Percentiles rank a stretch among this genome's conserved stretches.
Evolutionary conservation across 129 eudicot species (phyloP).

Genomic region (Pittosporum tobira): DNA sequence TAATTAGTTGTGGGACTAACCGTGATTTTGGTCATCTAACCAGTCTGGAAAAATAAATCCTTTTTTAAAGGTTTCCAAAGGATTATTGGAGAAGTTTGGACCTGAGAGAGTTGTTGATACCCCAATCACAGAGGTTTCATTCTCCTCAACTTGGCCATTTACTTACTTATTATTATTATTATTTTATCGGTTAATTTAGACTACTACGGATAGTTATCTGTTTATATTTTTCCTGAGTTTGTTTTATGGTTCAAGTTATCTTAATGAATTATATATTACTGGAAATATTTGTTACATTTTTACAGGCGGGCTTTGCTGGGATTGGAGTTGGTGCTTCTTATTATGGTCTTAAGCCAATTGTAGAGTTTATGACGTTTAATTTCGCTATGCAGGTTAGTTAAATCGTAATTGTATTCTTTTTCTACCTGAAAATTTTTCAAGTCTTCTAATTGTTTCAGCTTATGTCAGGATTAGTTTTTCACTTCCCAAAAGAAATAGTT

Average conservation of each 20-base stretch:
- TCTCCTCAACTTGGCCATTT: background rate
- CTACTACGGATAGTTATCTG: too few relatives aligned
- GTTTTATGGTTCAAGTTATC: too few relatives aligned
- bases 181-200: too few relatives aligned
- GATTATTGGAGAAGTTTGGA: constrained; percentile 69
- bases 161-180: too few relatives aligned
- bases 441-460: background rate
- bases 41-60: background rate
- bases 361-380: constrained; percentile 87
- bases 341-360: constrained; percentile 57
- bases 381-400: constrained; percentile 79
- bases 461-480: background rate
- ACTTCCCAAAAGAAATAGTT: background rate
- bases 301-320: constrained; percentile 85
- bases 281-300: constrained; percentile 1
- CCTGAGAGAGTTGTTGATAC: constrained; percentile 81
- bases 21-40: constrained; percentile 10
- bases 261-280: background rate
- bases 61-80: constrained; percentile 49
- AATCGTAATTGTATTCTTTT: background rate
- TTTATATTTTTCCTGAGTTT: too few relatives aligned
- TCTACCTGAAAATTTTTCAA: background rate
- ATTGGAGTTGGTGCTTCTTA: constrained; percentile 82
- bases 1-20: background rate
- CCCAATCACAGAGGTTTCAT: constrained; percentile 73